Evolutionary conservation across 2,329 filamentous ascomycete species (phyloP), one percentile per base, ranked within the genome.

Genomic region (Xylaria sp.): DNA sequence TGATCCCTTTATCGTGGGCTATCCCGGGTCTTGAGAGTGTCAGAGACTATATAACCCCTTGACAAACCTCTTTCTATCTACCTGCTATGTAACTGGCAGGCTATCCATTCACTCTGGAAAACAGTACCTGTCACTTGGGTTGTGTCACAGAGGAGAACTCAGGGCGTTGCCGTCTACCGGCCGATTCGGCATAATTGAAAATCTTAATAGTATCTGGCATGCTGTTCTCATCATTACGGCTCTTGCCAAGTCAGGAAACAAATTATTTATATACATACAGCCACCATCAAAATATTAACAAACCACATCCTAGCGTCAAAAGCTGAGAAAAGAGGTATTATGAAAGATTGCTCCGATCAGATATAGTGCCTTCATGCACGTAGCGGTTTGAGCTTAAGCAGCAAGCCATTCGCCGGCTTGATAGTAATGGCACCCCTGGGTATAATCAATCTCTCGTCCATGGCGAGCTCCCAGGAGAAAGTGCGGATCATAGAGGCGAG

Each of bases 351-450:
- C 20, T 20, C 44, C 20, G 4, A 63, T 28, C 2, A 41, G 28
- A 50, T 23, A 9, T 28, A 20, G n/a, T 8, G 3, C 20, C 15
- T 1, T 65, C 23, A 66, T 20, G n/a, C 4, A 46, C 56, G 55
- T 48, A 72, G 52, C 8, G 62, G 63, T 9, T 58, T 23, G 8
- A 72, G 58, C 28, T 60, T 70, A 2, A 92, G 83, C 74, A 85
- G 84, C 72, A 94, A 79, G 0, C 91, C 91, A 70, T 89, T 89
- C 74, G 85, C 87, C 0, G 92, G 92, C 76, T 87, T 88, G 7
- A 88, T 84, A 0, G 92, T 94, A 55, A 93, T 86, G 0, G 88
- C 88, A 0, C 87, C 86, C 72, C 87, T 86, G 28, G 93, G 86
- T 52, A 88, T 78, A 37, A 92, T 79, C 74, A 88, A 82, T 18